Evolutionary conservation across 1,284 basidiomycete genomes (phyloP), one percentile per base, ranked within the genome.

Genomic region (Cutaneotrichosporon cavernicola): DNA sequence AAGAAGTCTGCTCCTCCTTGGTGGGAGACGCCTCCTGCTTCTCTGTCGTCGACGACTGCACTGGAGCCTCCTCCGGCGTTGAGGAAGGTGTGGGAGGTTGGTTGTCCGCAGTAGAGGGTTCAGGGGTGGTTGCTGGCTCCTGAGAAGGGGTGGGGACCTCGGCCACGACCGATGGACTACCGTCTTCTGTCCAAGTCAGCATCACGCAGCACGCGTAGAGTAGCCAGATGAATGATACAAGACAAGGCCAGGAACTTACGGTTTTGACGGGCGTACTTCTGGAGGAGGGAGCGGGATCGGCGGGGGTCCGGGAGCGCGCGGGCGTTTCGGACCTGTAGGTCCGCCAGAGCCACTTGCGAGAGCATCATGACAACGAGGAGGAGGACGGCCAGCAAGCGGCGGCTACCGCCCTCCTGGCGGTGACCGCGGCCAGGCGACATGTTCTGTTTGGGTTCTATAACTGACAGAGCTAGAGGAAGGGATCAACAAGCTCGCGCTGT

Each of bases 331-430:
- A n/a, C 36, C 10, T 18, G 51, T 2, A 34, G 40, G 18, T 47
- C 31, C 10, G 63, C 63, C 1, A 52, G 21, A 1, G 50, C 61
- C 16, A 65, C 16, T 31, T 62, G 64, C 18, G 58, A 61, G 9
- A 65, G 49, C 16, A 65, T 14, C 22, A 59, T 52, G 47, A 65
- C 57, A 36, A 62, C 52, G 53, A 65, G 43, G 50, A 65, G 53
- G 31, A 65, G 61, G n/a, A 58, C 64, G 38, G 58, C 61, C 43
- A 65, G 61, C 58, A 60, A 52, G 34, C 60, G 64, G 57, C 47
- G 34, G 64, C 49, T 61, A 46, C 60, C 64, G 64, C 64, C 60
- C 64, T 52, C 62, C 56, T 40, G 51, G 43, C 49, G 64, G 60
- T 57, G 64, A 52, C 64, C 61, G 55, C 50, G 38, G 64, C 64